Conservation (phyloP, 1,284 basidiomycete genomes). For the Trichosporon sp. region DNA sequence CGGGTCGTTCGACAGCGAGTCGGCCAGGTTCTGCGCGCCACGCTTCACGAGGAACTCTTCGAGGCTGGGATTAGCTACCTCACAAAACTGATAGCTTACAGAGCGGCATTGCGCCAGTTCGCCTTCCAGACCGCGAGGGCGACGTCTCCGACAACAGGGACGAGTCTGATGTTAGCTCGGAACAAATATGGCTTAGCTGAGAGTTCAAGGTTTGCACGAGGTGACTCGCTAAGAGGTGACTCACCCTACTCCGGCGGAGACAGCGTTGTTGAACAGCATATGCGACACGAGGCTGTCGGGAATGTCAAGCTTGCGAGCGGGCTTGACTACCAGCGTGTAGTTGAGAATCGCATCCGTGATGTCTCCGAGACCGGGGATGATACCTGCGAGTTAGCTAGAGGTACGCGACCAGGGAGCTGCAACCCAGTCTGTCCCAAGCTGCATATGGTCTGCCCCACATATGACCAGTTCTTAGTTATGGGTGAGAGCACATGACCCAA, state of each 20-base stretch:
- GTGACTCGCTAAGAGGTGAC: slow-evolving; percentile 5
- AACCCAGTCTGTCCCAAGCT: no score
- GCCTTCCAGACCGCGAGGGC: slow-evolving; percentile 70
- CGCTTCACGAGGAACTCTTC: slow-evolving; percentile 43
- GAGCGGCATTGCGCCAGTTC: slow-evolving; percentile 76
- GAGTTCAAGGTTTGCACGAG: no score
- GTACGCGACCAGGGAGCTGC: no score
- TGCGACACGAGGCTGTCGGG: slow-evolving; percentile 62
- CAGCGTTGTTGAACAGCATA: slow-evolving; percentile 74
- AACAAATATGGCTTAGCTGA: neutral
- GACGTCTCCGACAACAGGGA: slow-evolving; percentile 76
- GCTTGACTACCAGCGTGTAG: slow-evolving; percentile 71
- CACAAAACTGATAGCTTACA: slow-evolving; percentile 25
- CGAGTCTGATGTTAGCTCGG: slow-evolving; percentile 42
- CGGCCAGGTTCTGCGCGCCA: slow-evolving; percentile 37
- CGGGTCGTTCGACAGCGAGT: neutral
- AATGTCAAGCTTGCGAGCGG: slow-evolving; percentile 60
- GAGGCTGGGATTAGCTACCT: slow-evolving; percentile 23
- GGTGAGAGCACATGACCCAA: no score
- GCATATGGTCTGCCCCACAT: no score
- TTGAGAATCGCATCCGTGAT: slow-evolving; percentile 51
- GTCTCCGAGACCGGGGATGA: slow-evolving; percentile 46
- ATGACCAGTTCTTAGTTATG: no score
- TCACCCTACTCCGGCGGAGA: slow-evolving; percentile 63
- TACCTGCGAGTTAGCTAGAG: slow-evolving; percentile 29